phyloP scores from a whole-genome alignment of 805 yeast species.

The Yamadazyma sp. region DNA sequence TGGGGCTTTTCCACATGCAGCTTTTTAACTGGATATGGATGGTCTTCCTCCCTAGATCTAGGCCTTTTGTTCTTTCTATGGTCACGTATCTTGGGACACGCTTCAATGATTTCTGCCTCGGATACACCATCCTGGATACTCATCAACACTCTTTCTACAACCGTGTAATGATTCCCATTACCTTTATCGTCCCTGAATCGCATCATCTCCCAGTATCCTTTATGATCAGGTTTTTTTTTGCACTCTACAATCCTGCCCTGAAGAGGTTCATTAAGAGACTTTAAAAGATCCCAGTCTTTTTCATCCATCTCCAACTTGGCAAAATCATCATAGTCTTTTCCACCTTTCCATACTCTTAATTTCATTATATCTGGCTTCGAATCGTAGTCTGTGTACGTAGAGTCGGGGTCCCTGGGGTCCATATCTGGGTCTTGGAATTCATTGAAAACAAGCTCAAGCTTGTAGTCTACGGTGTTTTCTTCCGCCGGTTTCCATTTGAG shows the following conservation, averaged over 20 bases:
- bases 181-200: constrained; percentile 92
- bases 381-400: constrained; percentile 79
- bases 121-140: constrained; percentile 86
- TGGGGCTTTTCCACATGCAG: neutral
- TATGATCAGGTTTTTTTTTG: constrained; percentile 53
- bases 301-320: constrained; percentile 61
- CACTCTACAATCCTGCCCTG: constrained; percentile 90
- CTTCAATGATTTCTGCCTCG: constrained; percentile 66
- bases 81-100: constrained; percentile 47
- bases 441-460: constrained; percentile 62
- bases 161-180: constrained; percentile 80
- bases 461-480: constrained; percentile 91
- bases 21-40: neutral
- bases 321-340: constrained; percentile 59
- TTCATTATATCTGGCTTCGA: constrained; percentile 63
- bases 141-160: constrained; percentile 77
- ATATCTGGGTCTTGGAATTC: constrained; percentile 59
- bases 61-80: constrained; percentile 18
- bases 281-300: constrained; percentile 79
- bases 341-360: constrained; percentile 79
- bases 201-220: constrained; percentile 75
- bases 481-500: constrained; percentile 97
- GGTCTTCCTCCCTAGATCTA: constrained; percentile 1
- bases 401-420: constrained; percentile 63
- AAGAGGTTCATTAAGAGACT: constrained; percentile 70